phyloP scores from a whole-genome alignment of 1,284 basidiomycete species.

The Trichosporon faecale region DNA sequence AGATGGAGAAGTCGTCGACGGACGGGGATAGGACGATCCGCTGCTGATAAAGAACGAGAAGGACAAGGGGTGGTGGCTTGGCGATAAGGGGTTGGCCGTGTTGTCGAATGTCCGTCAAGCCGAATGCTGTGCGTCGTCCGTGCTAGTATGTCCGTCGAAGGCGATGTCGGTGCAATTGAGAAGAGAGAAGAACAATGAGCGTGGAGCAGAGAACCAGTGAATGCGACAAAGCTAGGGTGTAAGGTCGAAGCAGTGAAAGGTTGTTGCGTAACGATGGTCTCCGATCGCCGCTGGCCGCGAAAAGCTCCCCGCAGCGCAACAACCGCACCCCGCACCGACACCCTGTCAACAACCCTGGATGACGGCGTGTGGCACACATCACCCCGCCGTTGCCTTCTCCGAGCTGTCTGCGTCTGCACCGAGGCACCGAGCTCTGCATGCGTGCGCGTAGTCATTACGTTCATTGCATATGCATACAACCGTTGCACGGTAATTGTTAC shows the following conservation, averaged over 20 bases:
- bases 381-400: neutral
- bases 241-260: neutral
- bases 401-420: neutral
- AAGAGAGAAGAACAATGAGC: neutral
- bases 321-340: neutral
- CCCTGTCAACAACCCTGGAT: neutral
- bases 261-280: neutral
- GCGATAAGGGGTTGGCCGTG: neutral
- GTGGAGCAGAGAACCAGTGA: neutral
- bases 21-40: neutral
- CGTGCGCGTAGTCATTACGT: neutral
- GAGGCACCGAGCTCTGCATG: neutral
- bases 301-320: neutral
- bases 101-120: neutral
- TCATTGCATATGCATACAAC: constrained; percentile 8
- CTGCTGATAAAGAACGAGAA: neutral
- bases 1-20: neutral
- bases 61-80: constrained; percentile 3
- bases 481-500: constrained; percentile 7
- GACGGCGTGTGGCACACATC: constrained; percentile 1
- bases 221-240: neutral
- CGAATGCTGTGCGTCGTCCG: neutral
- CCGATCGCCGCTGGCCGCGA: neutral
- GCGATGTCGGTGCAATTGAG: neutral
- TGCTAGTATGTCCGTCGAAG: neutral